Evolutionary conservation across 306 rosid genomes (phyloP), one percentile per base, ranked within the genome.

Genomic region (Citrullus mucosospermus): DNA sequence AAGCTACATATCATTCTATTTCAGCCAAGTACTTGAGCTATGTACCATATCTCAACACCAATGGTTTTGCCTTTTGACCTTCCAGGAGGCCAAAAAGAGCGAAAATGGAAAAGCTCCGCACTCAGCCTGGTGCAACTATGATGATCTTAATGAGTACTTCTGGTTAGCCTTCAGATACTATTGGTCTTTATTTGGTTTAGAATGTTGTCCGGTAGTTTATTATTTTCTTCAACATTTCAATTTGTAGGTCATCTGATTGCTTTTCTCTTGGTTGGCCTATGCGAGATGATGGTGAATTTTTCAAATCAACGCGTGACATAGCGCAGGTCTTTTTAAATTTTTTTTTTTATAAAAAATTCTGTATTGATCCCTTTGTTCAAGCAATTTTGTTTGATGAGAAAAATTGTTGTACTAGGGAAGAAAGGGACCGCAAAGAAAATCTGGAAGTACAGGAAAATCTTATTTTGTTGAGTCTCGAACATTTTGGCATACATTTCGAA

Each of bases 241-340:
- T 66, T 71, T 80, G 81, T 71, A 95, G 98, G 98, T 87, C 97
- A 51, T 79, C 90, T 81, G 92, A 89, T 81, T 92, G 98, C 86
- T 95, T 92, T 80, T 92, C 98, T 87, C 97, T 95, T 66, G 98
- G 98, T 75, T 95, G 98, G 98, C 98, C 98, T 41, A 95, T 95
- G 98, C 97, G 96, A 69, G 97, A 95, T 80, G 98, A 95, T 83
- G 98, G 96, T 15, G 95, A 89, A 36, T 94, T 94, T 89, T 94
- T 94, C 83, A 94, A 88, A 87, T 86, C 97, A 56, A 92, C 98
- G 78, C 87, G 88, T 78, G 87, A 85, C 69, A 20, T 67, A 78
- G 79, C 72, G 77, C 93, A 83, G 93, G 97, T 92, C 38, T n/a
- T 30, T 48, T 30, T 78, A 30, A 3, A 48, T 0, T 0, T 48